These are phyloP conservation scores for Thelonectria olida DNA, from an alignment of 2,329 filamentous ascomycete species.

Conservation along the genomic window DNA sequence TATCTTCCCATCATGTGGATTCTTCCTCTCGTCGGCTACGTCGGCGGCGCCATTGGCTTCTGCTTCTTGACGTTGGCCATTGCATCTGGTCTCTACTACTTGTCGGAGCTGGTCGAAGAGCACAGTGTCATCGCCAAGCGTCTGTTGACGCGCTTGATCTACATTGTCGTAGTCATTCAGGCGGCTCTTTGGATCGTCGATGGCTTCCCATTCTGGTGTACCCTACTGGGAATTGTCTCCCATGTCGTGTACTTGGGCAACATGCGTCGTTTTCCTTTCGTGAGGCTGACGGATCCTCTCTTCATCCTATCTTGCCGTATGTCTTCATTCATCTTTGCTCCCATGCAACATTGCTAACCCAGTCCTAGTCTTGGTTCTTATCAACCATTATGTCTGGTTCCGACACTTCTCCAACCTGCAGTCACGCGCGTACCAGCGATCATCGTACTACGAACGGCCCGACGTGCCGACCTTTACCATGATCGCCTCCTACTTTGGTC, in stretches of 20 bases:
- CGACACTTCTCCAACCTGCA: slow-evolving; percentile 81
- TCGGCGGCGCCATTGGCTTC: slow-evolving; percentile 89
- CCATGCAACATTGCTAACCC: slow-evolving; percentile 12
- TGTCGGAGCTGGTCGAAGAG: slow-evolving; percentile 97
- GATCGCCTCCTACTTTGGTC: slow-evolving; percentile 93
- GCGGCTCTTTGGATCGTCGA: slow-evolving; percentile 81
- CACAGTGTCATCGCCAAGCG: slow-evolving; percentile 93
- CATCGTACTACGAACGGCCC: slow-evolving; percentile 69
- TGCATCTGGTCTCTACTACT: slow-evolving; percentile 97
- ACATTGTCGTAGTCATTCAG: slow-evolving; percentile 80
- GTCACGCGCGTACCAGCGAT: slow-evolving; percentile 64
- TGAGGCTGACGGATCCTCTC: slow-evolving; percentile 86
- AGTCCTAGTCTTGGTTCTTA: slow-evolving; percentile 77
- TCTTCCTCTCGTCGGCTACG: slow-evolving; percentile 88
- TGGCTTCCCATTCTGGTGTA: slow-evolving; percentile 81
- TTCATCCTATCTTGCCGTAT: slow-evolving; percentile 85
- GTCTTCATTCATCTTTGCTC: slow-evolving; percentile 36
- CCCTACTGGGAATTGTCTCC: slow-evolving; percentile 78
- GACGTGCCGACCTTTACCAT: slow-evolving; percentile 86
- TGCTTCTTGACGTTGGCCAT: slow-evolving; percentile 94
- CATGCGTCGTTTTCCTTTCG: slow-evolving; percentile 76
- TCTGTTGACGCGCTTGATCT: slow-evolving; percentile 86
- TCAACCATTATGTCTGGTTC: slow-evolving; percentile 98
- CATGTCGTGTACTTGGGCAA: slow-evolving; percentile 92
- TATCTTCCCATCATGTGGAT: slow-evolving; percentile 85